Evolutionary conservation across 1,284 basidiomycete species (phyloP).

Genomic region (Naganishia sp.): DNA sequence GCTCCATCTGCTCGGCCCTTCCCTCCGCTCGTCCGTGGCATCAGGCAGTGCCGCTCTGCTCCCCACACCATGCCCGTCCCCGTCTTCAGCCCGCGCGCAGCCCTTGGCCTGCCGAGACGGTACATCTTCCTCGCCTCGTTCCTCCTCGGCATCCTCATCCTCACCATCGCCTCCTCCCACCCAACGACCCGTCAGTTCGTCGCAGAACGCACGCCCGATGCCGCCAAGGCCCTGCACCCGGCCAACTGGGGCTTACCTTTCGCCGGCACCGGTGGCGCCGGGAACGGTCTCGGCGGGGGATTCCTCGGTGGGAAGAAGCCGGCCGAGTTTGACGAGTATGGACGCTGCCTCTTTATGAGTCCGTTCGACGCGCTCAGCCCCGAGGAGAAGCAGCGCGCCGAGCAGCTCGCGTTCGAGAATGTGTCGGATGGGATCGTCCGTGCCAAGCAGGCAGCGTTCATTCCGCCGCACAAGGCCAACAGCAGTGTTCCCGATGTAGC

Average conservation of each 20-base stretch:
- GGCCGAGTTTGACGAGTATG: slow-evolving; percentile 50
- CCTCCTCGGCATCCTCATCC: slow-evolving; percentile 25
- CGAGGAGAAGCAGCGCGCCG: slow-evolving; percentile 45
- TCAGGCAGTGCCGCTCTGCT: neutral
- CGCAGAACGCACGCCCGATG: slow-evolving; percentile 23
- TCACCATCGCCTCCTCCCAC: slow-evolving; percentile 26
- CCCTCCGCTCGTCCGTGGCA: too few relatives aligned
- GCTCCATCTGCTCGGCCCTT: too few relatives aligned
- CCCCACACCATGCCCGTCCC: slow-evolving; percentile 9
- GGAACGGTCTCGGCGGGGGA: slow-evolving; percentile 1
- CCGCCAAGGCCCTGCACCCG: slow-evolving; percentile 22
- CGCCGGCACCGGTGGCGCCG: slow-evolving; percentile 16
- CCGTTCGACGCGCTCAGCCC: slow-evolving; percentile 49
- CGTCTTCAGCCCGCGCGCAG: slow-evolving; percentile 19
- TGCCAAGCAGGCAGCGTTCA: slow-evolving; percentile 26
- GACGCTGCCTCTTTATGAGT: slow-evolving; percentile 51
- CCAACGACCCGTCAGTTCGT: slow-evolving; percentile 27
- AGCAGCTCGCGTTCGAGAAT: slow-evolving; percentile 41
- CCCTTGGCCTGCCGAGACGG: slow-evolving; percentile 26
- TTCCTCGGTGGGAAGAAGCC: slow-evolving; percentile 38
- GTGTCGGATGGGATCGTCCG: slow-evolving; percentile 46
- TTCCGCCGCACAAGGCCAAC: slow-evolving; percentile 1
- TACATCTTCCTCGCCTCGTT: slow-evolving; percentile 28
- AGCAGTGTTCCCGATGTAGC: neutral
- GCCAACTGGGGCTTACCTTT: slow-evolving; percentile 29